These are phyloP conservation scores for Globisporangium paroecandrum DNA, from an alignment of 352 stramenopile genomes.

Conservation along the genomic window DNA sequence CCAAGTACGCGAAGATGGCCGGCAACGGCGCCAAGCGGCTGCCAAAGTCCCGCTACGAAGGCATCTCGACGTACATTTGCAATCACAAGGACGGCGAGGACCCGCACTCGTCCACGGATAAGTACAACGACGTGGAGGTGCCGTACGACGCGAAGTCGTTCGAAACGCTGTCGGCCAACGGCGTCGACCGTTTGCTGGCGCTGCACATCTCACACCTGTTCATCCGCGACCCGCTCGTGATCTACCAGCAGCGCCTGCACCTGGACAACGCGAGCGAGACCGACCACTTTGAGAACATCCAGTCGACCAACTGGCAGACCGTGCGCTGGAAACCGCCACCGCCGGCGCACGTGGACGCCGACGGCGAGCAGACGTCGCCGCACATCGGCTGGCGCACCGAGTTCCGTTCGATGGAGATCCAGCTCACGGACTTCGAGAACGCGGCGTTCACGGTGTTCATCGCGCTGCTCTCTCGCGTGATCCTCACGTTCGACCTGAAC, in stretches of 20 bases:
- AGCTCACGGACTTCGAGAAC: constrained; percentile 99
- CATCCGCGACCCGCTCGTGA: constrained; percentile 97
- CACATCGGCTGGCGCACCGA: constrained; percentile 87
- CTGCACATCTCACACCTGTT: constrained; percentile 99
- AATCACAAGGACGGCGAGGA: constrained; percentile 86
- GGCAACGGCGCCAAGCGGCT: constrained; percentile 91
- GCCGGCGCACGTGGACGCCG: constrained; percentile 53
- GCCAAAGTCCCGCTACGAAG: constrained; percentile 94
- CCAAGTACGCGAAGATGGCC: constrained; percentile 90
- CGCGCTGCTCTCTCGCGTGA: constrained; percentile 96
- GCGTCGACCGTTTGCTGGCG: constrained; percentile 94
- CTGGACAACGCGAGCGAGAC: constrained; percentile 78
- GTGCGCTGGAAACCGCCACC: constrained; percentile 99
- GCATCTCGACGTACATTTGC: constrained; percentile 89
- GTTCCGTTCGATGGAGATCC: constrained; percentile 99
- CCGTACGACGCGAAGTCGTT: constrained; percentile 94
- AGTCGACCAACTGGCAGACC: constrained; percentile 99
- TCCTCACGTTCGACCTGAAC: constrained; percentile 99
- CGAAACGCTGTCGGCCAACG: constrained; percentile 83
- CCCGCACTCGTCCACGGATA: constrained; percentile 67
- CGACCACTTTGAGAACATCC: constrained; percentile 99
- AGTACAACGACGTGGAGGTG: constrained; percentile 95
- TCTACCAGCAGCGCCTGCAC: constrained; percentile 89
- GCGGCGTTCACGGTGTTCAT: constrained; percentile 99
- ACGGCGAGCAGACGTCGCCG: constrained; percentile 27